Base-by-base conservation (phyloP, 2,329 filamentous ascomycete species). In the Graphilbum ipis-grandicollis region DNA sequence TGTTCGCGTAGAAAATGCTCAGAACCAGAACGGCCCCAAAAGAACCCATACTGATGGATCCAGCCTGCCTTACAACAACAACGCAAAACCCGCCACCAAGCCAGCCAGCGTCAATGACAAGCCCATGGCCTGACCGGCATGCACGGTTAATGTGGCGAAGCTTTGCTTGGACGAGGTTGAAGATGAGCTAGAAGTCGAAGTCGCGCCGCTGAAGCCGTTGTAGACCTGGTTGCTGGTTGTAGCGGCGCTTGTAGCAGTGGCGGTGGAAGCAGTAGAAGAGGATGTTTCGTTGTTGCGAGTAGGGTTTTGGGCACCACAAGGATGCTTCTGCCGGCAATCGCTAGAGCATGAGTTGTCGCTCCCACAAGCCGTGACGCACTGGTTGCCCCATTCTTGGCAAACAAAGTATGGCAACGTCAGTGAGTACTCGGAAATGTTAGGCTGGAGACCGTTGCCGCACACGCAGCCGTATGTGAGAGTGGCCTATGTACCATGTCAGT, bases 401-500 rank as follows among this genome's bases (percentile, higher is more conserved):
- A 75, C 66, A 59, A 75, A 82, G 66, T 73, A 88, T 25, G 82
- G 81, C 19, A 90, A 63, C 2, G 81, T 86, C 47, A 83, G 66
- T 17, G 75, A 77, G 66, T 79, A 90, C 56, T 86, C 68, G 49
- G 76, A 72, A 34, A 82, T 58, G 57, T 86, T 85, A 46, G 81
- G 81, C 36, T 67, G 58, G 43, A 66, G 53, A 52, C 71, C 68
- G 51, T 79, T 65, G 43, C 66, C 64, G 61, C 81, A 90, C 47
- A 83, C 62, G 55, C 81, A 90, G 44, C 65, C 62, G 57, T 78
- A 88, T n/a, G 59, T 65, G 35, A 88, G 65, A 17, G 62, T 59
- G 36, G 64, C 50, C 71, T 76, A 38, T 25, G 8, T 7, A 25
- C 8, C 23, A 8, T 7, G 23, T 25, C 23, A 25, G 23, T 25